A percentile compares a stretch with the other conserved stretches of the same genome.
phyloP scores from a whole-genome alignment of 78 protist genomes.

The Tieghemostelium lacteum region DNA sequence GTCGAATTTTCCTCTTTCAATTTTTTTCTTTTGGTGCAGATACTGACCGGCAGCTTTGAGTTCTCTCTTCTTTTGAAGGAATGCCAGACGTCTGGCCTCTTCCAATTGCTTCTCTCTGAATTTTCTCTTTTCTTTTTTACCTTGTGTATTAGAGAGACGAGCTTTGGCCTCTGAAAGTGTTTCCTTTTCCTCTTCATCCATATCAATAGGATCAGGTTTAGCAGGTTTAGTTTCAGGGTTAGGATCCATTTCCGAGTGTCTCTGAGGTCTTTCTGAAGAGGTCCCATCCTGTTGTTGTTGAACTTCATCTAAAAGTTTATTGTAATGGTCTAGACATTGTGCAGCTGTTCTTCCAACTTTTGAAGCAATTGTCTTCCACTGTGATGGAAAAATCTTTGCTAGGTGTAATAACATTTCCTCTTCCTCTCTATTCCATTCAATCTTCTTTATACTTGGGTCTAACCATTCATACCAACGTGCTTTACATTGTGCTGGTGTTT shows the following conservation, averaged over 20 bases:
- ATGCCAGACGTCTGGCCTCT: constrained; percentile 98
- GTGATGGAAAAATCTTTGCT: constrained; percentile 96
- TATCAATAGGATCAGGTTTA: constrained; percentile 99
- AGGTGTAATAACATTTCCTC: constrained; percentile 99
- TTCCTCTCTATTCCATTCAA: constrained; percentile 99
- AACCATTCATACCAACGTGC: constrained; percentile 99
- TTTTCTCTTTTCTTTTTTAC: constrained; percentile 99
- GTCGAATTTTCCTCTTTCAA: constrained; percentile 66
- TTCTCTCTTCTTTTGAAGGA: constrained; percentile 97
- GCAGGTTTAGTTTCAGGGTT: constrained; percentile 98
- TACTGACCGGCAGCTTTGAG: constrained; percentile 95
- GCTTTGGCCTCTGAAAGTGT: constrained; percentile 99
- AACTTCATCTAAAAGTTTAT: constrained; percentile 90
- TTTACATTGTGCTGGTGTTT: constrained; percentile 99
- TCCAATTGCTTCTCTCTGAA: constrained; percentile 98
- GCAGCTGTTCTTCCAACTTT: constrained; percentile 98
- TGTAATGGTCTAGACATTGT: constrained; percentile 99
- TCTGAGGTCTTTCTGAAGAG: constrained; percentile 77
- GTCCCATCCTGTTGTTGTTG: constrained; percentile 40
- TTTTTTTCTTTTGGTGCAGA: constrained; percentile 21
- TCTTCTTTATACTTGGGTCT: constrained; percentile 99
- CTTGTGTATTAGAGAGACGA: constrained; percentile 99
- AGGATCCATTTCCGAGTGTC: constrained; percentile 98
- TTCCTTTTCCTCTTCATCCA: constrained; percentile 99
- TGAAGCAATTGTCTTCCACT: constrained; percentile 99